These are phyloP conservation scores for Monilinia fructigena DNA, from an alignment of 2,329 filamentous ascomycete species.

Conservation along the genomic window DNA sequence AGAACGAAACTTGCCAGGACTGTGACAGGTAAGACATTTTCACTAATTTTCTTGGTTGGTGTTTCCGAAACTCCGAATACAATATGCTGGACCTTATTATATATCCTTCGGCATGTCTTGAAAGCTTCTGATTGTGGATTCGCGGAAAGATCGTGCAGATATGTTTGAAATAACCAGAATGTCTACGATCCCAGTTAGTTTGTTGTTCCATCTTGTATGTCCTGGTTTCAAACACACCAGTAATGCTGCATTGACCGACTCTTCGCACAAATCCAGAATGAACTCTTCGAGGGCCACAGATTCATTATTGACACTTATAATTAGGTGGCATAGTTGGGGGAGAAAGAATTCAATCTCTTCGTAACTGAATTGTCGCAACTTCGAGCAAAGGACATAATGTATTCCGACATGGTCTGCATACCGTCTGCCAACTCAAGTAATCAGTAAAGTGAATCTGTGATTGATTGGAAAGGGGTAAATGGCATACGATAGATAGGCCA, in stretches of 20 bases:
- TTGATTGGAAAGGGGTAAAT: conserved; percentile 23
- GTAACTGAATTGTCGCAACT: conserved; percentile 84
- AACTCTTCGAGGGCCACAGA: conserved; percentile 90
- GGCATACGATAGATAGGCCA: conserved; percentile 78
- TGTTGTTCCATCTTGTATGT: conserved; percentile 8
- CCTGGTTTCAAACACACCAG: conserved; percentile 56
- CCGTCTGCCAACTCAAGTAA: conserved; percentile 53
- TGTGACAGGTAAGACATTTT: conserved; percentile 77
- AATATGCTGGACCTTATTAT: conserved; percentile 86
- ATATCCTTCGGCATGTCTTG: conserved; percentile 77
- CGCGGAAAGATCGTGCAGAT: conserved; percentile 74
- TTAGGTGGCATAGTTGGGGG: conserved; percentile 81
- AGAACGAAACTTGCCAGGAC: conserved; percentile 79
- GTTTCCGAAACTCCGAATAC: conserved; percentile 76
- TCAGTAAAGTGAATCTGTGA: conserved; percentile 22
- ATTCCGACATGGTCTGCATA: conserved; percentile 89
- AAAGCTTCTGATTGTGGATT: conserved; percentile 76
- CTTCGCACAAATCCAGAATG: conserved; percentile 79
- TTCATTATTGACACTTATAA: conserved; percentile 86
- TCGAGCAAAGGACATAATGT: conserved; percentile 84
- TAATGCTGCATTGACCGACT: conserved; percentile 80
- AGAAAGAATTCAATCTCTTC: conserved; percentile 93
- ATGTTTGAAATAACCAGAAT: conserved; percentile 88
- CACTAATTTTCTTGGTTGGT: conserved; percentile 70
- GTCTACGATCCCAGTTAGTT: conserved; percentile 53